phyloP scores from a whole-genome alignment of 805 yeast species.

The Metschnikowia koreensis region DNA sequence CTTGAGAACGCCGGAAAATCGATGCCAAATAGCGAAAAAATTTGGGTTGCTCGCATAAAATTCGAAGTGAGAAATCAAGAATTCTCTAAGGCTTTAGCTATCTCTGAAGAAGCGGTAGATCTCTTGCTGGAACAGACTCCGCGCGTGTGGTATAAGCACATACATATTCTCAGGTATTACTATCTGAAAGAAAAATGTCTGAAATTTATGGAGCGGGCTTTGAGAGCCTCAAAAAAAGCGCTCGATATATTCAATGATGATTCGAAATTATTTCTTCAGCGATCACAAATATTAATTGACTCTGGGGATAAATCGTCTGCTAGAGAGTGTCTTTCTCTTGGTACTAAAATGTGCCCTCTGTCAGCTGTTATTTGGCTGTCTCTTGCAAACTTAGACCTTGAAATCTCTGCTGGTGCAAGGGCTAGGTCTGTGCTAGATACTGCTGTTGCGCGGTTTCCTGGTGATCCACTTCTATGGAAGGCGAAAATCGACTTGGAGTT shows the following conservation, averaged over 20 bases:
- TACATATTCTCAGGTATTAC: slow-evolving; percentile 47
- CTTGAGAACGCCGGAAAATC: slow-evolving; percentile 46
- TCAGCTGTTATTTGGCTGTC: slow-evolving; percentile 53
- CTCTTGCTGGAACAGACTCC: slow-evolving; percentile 27
- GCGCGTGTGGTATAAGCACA: slow-evolving; percentile 61
- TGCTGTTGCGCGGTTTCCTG: slow-evolving; percentile 53
- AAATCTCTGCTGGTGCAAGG: slow-evolving; percentile 42
- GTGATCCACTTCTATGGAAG: slow-evolving; percentile 53
- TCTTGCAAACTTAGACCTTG: slow-evolving; percentile 44
- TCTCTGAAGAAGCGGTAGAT: slow-evolving; percentile 24
- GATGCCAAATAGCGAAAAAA: slow-evolving; percentile 47
- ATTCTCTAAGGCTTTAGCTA: slow-evolving; percentile 29
- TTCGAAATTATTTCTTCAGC: slow-evolving; percentile 58
- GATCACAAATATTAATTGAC: slow-evolving; percentile 51
- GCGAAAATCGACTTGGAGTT: slow-evolving; percentile 60
- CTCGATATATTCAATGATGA: slow-evolving; percentile 47
- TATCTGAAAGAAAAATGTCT: slow-evolving; percentile 18
- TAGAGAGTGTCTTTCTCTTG: slow-evolving; percentile 46
- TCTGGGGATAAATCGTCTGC: slow-evolving; percentile 35
- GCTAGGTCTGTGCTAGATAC: slow-evolving; percentile 75
- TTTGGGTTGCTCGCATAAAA: slow-evolving; percentile 74
- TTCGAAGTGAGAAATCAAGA: slow-evolving; percentile 49
- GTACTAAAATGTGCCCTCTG: slow-evolving; percentile 47
- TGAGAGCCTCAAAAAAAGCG: slow-evolving; percentile 43
- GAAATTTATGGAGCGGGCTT: slow-evolving; percentile 17